Evolutionary conservation across 805 yeast species (phyloP).

Genomic region (Wickerhamomyces bisporus): DNA sequence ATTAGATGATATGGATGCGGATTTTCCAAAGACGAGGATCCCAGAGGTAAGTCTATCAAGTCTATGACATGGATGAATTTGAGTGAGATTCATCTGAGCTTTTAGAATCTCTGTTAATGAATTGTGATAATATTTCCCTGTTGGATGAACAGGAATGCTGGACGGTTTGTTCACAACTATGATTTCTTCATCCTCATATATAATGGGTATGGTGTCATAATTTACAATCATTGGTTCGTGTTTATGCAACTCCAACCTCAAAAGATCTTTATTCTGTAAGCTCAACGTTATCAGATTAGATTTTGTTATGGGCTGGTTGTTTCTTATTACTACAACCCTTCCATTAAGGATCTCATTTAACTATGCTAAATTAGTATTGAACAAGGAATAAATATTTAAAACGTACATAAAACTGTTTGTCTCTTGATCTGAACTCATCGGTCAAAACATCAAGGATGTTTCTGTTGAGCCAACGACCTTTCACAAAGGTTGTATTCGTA

Average conservation of each 20-base stretch:
- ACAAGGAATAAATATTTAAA: too few relatives aligned
- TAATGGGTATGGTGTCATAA: slow-evolving; percentile 23
- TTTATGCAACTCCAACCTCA: slow-evolving; percentile 44
- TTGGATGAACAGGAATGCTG: slow-evolving; percentile 94
- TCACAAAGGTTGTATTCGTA: slow-evolving; percentile 12
- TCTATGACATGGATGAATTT: slow-evolving; percentile 61
- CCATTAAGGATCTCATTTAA: not conserved
- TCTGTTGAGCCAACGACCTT: slow-evolving; percentile 22
- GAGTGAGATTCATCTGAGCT: slow-evolving; percentile 45
- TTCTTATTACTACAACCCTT: not conserved
- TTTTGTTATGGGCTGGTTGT: not conserved
- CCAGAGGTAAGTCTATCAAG: slow-evolving; percentile 92
- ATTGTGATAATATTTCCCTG: slow-evolving; percentile 75
- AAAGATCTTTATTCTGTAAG: slow-evolving; percentile 22
- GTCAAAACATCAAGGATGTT: slow-evolving; percentile 15
- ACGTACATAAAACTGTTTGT: slow-evolving; percentile 7
- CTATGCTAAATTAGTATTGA: too few relatives aligned
- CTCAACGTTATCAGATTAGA: not conserved
- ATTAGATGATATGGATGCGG: slow-evolving; percentile 4
- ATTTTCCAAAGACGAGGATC: slow-evolving; percentile 56
- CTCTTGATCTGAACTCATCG: slow-evolving; percentile 18
- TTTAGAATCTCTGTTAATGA: slow-evolving; percentile 77
- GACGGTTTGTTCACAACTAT: slow-evolving; percentile 89
- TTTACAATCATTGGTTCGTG: slow-evolving; percentile 59
- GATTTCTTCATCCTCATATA: slow-evolving; percentile 55